A percentile compares a stretch with the other conserved stretches of the same genome.
phyloP scores from a whole-genome alignment of 768 basidiomycete genomes.

The Serpula lacrymans region DNA sequence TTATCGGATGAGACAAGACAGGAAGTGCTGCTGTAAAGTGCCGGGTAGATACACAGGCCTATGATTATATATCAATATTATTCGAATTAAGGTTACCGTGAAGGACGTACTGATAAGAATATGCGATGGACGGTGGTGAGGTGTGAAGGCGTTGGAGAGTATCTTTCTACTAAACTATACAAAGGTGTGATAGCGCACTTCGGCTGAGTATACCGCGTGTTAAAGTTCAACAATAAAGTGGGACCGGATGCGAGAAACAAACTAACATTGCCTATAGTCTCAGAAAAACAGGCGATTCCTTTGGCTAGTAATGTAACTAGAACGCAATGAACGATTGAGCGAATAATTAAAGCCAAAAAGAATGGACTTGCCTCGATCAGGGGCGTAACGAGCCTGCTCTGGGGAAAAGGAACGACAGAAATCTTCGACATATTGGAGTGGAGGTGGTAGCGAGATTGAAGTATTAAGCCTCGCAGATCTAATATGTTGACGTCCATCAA shows the following conservation, averaged over 20 bases:
- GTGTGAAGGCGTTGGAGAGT: slow-evolving; percentile 50
- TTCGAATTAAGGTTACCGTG: not conserved
- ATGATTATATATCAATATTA: not conserved
- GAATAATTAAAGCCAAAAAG: not conserved
- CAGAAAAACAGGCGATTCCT: slow-evolving; percentile 54
- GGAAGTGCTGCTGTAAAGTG: slow-evolving; percentile 57
- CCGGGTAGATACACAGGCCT: slow-evolving; percentile 57
- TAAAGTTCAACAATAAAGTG: slow-evolving; percentile 2
- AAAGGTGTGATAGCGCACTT: slow-evolving; percentile 56
- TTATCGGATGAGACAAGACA: slow-evolving; percentile 61
- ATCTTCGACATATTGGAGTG: slow-evolving; percentile 39
- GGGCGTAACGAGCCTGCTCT: slow-evolving; percentile 60
- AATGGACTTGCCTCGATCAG: slow-evolving; percentile 55
- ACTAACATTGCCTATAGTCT: slow-evolving; percentile 49
- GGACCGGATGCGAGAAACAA: not conserved
- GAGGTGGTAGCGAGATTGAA: slow-evolving; percentile 35
- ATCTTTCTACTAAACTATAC: slow-evolving; percentile 56
- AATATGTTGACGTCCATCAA: not conserved
- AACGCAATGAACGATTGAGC: slow-evolving; percentile 7
- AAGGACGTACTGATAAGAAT: slow-evolving; percentile 53
- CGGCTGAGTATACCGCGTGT: slow-evolving; percentile 34
- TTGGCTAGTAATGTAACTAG: slow-evolving; percentile 66
- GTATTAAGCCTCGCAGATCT: slow-evolving; percentile 60
- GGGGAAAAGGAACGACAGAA: slow-evolving; percentile 67
- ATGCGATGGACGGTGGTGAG: slow-evolving; percentile 70